Conservation (phyloP, 2,329 filamentous ascomycete genomes). For the Monosporascus ibericus region DNA sequence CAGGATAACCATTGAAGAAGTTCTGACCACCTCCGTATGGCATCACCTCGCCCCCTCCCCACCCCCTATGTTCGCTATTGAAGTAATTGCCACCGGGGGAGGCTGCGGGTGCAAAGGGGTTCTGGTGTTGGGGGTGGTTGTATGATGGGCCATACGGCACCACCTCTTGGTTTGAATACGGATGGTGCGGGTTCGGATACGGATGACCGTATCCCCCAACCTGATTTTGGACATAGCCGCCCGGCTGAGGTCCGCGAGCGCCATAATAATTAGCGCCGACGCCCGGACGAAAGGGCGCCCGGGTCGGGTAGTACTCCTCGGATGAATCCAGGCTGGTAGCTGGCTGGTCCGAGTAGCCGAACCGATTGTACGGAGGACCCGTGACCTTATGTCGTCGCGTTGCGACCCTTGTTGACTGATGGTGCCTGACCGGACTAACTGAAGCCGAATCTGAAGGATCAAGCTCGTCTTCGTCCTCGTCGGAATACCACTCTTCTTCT, state of each 20-base stretch:
- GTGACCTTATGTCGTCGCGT: constrained; percentile 30
- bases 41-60: constrained; percentile 27
- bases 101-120: constrained; percentile 23
- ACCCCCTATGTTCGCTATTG: constrained; percentile 25
- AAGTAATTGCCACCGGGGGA: constrained; percentile 37
- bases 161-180: constrained; percentile 33
- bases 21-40: constrained; percentile 30
- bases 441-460: constrained; percentile 57
- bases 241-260: constrained; percentile 26
- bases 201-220: constrained; percentile 37
- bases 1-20: constrained; percentile 32
- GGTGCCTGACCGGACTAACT: constrained; percentile 26
- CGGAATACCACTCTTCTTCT: constrained; percentile 25
- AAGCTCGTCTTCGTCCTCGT: constrained; percentile 42
- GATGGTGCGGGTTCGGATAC: constrained; percentile 15
- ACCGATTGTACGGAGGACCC: constrained; percentile 17
- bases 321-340: constrained; percentile 58
- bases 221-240: constrained; percentile 43
- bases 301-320: constrained; percentile 54
- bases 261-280: constrained; percentile 22
- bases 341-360: constrained; percentile 18
- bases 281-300: constrained; percentile 19
- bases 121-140: constrained; percentile 20
- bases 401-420: constrained; percentile 26
- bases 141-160: constrained; percentile 35